Base-by-base conservation (phyloP, 352 stramenopile species). In the Phytophthora sansomeana region DNA sequence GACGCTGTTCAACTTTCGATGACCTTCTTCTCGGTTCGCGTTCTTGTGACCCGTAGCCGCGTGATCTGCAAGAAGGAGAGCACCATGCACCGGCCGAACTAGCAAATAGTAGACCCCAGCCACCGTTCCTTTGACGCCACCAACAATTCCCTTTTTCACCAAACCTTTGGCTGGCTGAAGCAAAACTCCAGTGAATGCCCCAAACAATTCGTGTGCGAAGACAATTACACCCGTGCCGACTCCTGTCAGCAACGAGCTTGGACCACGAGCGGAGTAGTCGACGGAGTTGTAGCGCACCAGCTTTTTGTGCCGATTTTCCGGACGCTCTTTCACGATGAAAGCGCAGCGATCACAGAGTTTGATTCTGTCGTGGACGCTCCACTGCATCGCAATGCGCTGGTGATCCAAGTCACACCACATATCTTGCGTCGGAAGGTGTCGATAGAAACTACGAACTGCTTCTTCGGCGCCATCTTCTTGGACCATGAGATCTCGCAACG, bases 401-500 rank as follows among this genome's bases (percentile, higher is more conserved):
- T 70, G 63, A 39, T 68, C 58, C 39, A 76, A 48, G 41, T 77
- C 69, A 36, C 69, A 98, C 17, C 80, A 69, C 92, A 98, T 97
- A 38, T 81, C 80, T 30, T 96, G 77, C 14, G 91, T 39, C 13
- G 89, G 91, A 29, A 98, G 69, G 46, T 89, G 68, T 16, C 77
- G 72, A 42, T 96, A 95, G 65, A 98, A 98, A 47, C 83, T 78
- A 42, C 85, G 39, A 5, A 98, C 78, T 0, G 90, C 94, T 41
- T 77, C 76, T 42, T 80, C 71, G 1, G 93, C 85, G 6, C 94
- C 92, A 68, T 98, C 82, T 67, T 98, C 93, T n/a, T 66, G 10
- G 10, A 72, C 60, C 85, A 97, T 93, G 39, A 75, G 41, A 1
- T 70, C 35, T 17, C 78, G 56, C 16, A 97, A 33, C 3, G 33